Evolutionary conservation across 768 basidiomycete genomes (phyloP).

Genomic region (Amanita subjunquillea): DNA sequence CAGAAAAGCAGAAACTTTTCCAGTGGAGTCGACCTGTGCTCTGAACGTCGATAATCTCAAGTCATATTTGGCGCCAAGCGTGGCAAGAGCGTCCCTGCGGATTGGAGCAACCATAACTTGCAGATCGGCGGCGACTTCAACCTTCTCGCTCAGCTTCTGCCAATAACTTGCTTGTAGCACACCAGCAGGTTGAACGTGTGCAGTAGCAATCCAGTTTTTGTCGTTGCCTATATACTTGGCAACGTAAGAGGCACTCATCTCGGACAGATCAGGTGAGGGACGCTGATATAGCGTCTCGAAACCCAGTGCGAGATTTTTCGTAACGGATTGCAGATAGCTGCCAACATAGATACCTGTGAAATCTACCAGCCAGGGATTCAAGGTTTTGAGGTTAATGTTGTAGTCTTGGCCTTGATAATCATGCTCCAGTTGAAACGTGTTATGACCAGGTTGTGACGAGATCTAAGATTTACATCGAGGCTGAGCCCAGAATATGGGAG

Average conservation of each 20-base stretch:
- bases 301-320: slow-evolving; percentile 84
- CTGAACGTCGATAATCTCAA: slow-evolving; percentile 89
- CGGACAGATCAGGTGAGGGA: slow-evolving; percentile 59
- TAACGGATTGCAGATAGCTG: slow-evolving; percentile 87
- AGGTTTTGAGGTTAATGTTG: slow-evolving; percentile 72
- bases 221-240: slow-evolving; percentile 66
- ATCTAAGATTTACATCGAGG: slow-evolving; percentile 38
- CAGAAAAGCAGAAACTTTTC: slow-evolving; percentile 89
- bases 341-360: slow-evolving; percentile 86
- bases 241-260: slow-evolving; percentile 66
- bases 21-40: slow-evolving; percentile 89
- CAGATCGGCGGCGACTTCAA: slow-evolving; percentile 95
- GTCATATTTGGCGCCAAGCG: slow-evolving; percentile 94
- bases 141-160: slow-evolving; percentile 91
- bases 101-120: slow-evolving; percentile 69
- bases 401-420: slow-evolving; percentile 88
- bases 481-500: neutral
- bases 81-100: slow-evolving; percentile 86
- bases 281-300: slow-evolving; percentile 79
- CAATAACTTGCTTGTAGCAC: slow-evolving; percentile 89
- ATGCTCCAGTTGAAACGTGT: slow-evolving; percentile 90
- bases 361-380: slow-evolving; percentile 87
- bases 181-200: slow-evolving; percentile 75
- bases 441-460: slow-evolving; percentile 67
- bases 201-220: slow-evolving; percentile 89